Percentiles rank a stretch among this genome's conserved stretches.
phyloP scores from a whole-genome alignment of 495 filamentous ascomycete genomes.

The Penicillium atrosanguineum region DNA sequence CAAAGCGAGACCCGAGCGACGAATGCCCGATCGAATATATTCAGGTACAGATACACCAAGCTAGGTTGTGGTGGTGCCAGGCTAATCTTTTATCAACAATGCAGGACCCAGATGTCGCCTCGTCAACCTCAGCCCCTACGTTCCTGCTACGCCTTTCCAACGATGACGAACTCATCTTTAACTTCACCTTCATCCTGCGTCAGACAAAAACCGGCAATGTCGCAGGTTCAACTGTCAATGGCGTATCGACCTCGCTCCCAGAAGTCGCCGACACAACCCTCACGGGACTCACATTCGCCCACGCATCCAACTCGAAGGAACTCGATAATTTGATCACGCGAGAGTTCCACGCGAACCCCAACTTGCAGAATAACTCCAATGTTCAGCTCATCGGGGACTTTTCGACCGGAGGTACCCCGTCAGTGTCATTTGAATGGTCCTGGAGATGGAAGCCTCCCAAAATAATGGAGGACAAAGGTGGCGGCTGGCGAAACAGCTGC shows the following conservation, averaged over 20 bases:
- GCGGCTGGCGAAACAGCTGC: constrained; percentile 93
- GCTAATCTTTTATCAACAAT: constrained; percentile 3
- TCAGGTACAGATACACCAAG: constrained; percentile 58
- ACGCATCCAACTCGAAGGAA: constrained; percentile 78
- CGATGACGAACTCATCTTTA: constrained; percentile 88
- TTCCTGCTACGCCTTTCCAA: constrained; percentile 86
- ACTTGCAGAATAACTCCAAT: constrained; percentile 95
- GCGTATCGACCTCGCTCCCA: constrained; percentile 45
- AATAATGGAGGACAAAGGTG: constrained; percentile 73
- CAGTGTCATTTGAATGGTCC: constrained; percentile 89
- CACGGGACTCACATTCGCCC: constrained; percentile 88
- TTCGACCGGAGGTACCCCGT: constrained; percentile 72
- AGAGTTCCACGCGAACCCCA: constrained; percentile 96
- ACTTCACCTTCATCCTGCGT: constrained; percentile 85
- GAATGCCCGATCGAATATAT: constrained; percentile 81
- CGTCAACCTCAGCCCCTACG: constrained; percentile 54
- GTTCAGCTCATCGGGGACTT: constrained; percentile 90
- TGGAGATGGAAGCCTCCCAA: constrained; percentile 98
- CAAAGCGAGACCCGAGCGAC: constrained; percentile 72
- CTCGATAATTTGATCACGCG: constrained; percentile 90
- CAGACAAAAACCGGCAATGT: constrained; percentile 54
- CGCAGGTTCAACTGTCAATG: constrained; percentile 46
- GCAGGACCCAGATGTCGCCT: constrained; percentile 75
- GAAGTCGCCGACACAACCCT: constrained; percentile 67
- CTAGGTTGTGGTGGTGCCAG: background rate